phyloP scores from a whole-genome alignment of 345 rosid species.

The Populus ilicifolia region DNA sequence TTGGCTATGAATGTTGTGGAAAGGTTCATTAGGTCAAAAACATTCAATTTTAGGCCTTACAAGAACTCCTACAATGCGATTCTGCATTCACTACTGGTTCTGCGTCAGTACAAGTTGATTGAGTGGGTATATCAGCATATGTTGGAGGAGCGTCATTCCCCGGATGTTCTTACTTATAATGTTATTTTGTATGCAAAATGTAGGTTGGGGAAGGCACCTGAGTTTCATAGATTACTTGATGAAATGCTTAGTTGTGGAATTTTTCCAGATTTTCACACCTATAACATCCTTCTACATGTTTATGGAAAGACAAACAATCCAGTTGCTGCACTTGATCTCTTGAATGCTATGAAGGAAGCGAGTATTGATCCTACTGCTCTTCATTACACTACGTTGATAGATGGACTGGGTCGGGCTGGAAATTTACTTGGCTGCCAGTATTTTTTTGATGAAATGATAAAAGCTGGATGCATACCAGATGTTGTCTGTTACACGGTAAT shows the following conservation, averaged over 20 bases:
- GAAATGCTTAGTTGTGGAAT: conserved; percentile 64
- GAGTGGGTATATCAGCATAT: conserved; percentile 86
- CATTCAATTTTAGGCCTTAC: conserved; percentile 68
- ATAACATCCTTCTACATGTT: conserved; percentile 73
- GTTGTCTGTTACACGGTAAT: conserved; percentile 82
- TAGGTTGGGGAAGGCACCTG: conserved; percentile 64
- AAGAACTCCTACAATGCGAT: conserved; percentile 78
- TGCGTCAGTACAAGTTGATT: conserved; percentile 64
- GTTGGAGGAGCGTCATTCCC: conserved; percentile 53
- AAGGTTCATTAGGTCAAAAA: conserved; percentile 73
- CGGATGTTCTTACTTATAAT: conserved; percentile 70
- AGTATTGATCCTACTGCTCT: conserved; percentile 60
- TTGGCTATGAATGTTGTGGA: conserved; percentile 64
- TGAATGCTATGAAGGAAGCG: conserved; percentile 77
- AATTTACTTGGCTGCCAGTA: conserved; percentile 76
- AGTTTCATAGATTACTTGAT: conserved; percentile 64
- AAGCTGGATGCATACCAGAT: conserved; percentile 62
- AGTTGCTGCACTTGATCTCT: conserved; percentile 63
- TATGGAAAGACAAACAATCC: conserved; percentile 83
- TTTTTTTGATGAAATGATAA: conserved; percentile 70
- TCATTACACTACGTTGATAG: conserved; percentile 86
- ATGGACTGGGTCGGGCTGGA: conserved; percentile 84
- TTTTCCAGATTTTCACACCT: conserved; percentile 74
- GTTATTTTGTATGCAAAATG: conserved; percentile 64
- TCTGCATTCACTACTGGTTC: conserved; percentile 48